Conservation (phyloP, 2,329 filamentous ascomycete species). For the Nigrospora osmanthi region DNA sequence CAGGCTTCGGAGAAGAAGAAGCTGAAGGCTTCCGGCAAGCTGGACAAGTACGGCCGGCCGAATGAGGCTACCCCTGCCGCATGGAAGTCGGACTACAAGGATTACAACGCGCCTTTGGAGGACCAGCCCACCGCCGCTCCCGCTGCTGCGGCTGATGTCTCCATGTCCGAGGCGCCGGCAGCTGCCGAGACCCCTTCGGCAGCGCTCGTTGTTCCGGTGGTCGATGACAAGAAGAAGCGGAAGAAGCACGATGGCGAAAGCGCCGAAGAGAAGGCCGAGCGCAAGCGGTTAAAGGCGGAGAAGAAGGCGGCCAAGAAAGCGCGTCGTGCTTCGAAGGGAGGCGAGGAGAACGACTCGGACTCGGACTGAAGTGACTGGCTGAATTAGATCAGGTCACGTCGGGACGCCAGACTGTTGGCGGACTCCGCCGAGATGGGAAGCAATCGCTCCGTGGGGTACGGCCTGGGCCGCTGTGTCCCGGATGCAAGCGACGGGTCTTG, state of each 20-base stretch:
- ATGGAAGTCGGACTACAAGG: slow-evolving; percentile 90
- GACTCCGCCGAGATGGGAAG: too few relatives aligned
- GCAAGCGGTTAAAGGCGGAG: slow-evolving; percentile 52
- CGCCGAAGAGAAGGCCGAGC: slow-evolving; percentile 57
- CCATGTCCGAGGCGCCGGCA: slow-evolving; percentile 32
- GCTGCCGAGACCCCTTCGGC: slow-evolving; percentile 24
- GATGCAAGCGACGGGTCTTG: too few relatives aligned
- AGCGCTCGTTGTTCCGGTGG: slow-evolving; percentile 32
- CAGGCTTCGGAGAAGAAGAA: slow-evolving; percentile 98
- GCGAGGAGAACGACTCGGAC: slow-evolving; percentile 31
- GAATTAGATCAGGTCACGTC: background rate
- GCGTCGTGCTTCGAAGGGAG: slow-evolving; percentile 42
- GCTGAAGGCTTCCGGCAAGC: slow-evolving; percentile 94
- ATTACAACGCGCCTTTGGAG: slow-evolving; percentile 58
- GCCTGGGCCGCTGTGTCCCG: too few relatives aligned
- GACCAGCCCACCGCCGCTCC: slow-evolving; percentile 29
- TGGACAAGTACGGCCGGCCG: slow-evolving; percentile 91
- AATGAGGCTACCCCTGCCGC: slow-evolving; percentile 91
- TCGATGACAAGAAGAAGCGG: slow-evolving; percentile 67
- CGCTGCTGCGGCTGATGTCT: slow-evolving; percentile 34
- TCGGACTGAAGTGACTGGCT: slow-evolving; percentile 28
- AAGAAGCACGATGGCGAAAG: slow-evolving; percentile 76
- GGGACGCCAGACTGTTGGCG: background rate
- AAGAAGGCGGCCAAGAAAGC: slow-evolving; percentile 51
- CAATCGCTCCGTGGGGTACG: too few relatives aligned